Evolutionary conservation across 2,329 filamentous ascomycete species (phyloP), one percentile per base, ranked within the genome.

Genomic region (Cladosporium oxysporum): DNA sequence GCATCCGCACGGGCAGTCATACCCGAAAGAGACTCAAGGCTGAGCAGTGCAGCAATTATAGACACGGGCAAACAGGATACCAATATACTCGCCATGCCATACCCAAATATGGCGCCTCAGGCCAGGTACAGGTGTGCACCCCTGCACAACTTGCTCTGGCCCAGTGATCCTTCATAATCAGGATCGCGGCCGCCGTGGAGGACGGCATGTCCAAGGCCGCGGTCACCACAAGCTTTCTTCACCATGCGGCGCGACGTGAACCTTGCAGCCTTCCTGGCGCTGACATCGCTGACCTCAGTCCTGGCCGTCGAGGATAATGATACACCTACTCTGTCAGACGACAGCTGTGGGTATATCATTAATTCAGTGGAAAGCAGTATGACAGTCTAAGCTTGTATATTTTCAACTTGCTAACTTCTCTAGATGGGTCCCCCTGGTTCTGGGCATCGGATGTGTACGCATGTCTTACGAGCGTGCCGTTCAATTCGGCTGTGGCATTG

Each of bases 381-480:
- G n/a, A 7, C 8, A 5, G 11, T 8, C 2, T 7, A 33, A 55
- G 29, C 52, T 55, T 21, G 10, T 8, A 6, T 21, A 8, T 1
- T 5, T 29, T 18, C 18, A 18, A 33, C 52, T 6, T 55, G 14
- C 52, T 55, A n/a, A 55, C 52, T 33, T n/a, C 28, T 59, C 29
- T 21, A 47, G 57, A 44, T 18, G 52, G 52, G 16, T 41, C 21
- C 0, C 26, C 57, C 5, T 59, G 57, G 57, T 59, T 59, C 33
- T 47, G 23, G 57, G 57, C 57, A n/a, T 59, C 77, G 21, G 64
- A 65, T 21, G 79, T 75, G 2, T 78, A 78, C 64, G 72, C 74
- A 16, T 83, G 81, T 66, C 73, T 82, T 5, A 76, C 67, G 3
- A 78, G 71, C 29, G 76, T 82, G 5, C 80, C 81, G 0, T 80